Base-by-base conservation (phyloP, 371 early-diverging fungal species). In the Mortierella sp. region DNA sequence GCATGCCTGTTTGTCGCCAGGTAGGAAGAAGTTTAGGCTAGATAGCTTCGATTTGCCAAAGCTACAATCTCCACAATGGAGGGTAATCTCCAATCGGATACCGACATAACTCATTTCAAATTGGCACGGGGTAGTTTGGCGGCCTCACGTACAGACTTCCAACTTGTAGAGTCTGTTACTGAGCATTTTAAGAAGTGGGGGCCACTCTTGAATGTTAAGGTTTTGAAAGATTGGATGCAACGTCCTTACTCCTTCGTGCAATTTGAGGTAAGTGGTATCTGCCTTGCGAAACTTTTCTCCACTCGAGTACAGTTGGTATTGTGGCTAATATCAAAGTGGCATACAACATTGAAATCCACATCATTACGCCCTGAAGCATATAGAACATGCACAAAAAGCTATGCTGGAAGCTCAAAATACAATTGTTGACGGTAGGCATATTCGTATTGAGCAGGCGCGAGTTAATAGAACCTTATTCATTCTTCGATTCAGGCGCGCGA, bases 181-280 rank as follows among this genome's bases (percentile, higher is more conserved):
- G 62, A 78, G 3, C 92, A 93, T 62, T 94, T 96, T 66, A 54
- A 64, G 3, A 71, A 87, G 69, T 96, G 93, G 92, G 96, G 96
- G 0, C 32, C 26, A 5, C 64, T 95, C 3, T 42, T 91, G 19
- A 85, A 93, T 70, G 94, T 96, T 56, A 94, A 95, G 73, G 95
- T 95, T 0, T 68, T 93, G 34, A 91, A 89, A 62, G 96, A 96
- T 72, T 91, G 91, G 90, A 77, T 91, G 83, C 76, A 86, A 23
- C 82, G 96, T n/a, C 96, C 96, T 0, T 96, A 94, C 74, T 92
- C 94, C 0, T 96, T 96, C 83, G 96, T 96, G 2, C 95, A 95
- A 67, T 96, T 88, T 80, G 89, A 90, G 83, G 93, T 90, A 75
- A 1, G 54, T n/a, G 32, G 53, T 10, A 9, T 28, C 26, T 40